Evolutionary conservation across 2,329 filamentous ascomycete species (phyloP).

Genomic region (Fonsecaea erecta): DNA sequence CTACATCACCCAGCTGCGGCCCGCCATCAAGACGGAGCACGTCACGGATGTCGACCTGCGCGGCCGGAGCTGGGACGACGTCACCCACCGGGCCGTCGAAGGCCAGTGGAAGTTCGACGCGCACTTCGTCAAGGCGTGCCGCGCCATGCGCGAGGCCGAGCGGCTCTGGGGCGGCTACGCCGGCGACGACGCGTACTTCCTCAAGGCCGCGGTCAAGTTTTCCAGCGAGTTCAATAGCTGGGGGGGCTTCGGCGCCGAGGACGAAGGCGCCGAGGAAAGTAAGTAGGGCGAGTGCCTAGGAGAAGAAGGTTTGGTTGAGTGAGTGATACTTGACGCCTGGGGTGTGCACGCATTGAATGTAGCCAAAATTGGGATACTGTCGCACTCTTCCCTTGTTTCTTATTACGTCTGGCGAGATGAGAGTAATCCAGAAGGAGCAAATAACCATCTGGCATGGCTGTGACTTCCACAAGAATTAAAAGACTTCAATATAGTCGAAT

Average conservation of each 20-base stretch:
- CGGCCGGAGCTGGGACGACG: conserved; percentile 75
- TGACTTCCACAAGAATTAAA: background rate
- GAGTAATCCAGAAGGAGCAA: background rate
- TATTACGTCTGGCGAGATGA: background rate
- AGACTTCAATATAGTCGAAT: too few relatives aligned
- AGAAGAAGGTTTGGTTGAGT: background rate
- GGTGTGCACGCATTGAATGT: background rate
- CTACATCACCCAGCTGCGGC: conserved; percentile 76
- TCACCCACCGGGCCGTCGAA: conserved; percentile 71
- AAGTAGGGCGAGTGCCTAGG: background rate
- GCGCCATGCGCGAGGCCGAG: conserved; percentile 71
- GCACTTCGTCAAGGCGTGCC: conserved; percentile 83
- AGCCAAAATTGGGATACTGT: background rate
- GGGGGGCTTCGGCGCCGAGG: conserved; percentile 34
- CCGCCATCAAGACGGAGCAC: conserved; percentile 63
- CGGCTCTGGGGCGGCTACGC: conserved; percentile 48
- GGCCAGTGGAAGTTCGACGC: conserved; percentile 72
- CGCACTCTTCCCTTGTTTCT: background rate
- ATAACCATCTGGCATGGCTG: background rate
- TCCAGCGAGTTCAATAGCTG: conserved; percentile 50
- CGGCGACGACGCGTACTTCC: conserved; percentile 48
- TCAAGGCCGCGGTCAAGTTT: conserved; percentile 58
- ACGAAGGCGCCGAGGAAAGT: conserved; percentile 11
- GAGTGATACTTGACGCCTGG: too few relatives aligned
- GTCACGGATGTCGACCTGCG: conserved; percentile 65